Base-by-base conservation (phyloP, 1,284 basidiomycete species). In the Cryptococcus sp. region DNA sequence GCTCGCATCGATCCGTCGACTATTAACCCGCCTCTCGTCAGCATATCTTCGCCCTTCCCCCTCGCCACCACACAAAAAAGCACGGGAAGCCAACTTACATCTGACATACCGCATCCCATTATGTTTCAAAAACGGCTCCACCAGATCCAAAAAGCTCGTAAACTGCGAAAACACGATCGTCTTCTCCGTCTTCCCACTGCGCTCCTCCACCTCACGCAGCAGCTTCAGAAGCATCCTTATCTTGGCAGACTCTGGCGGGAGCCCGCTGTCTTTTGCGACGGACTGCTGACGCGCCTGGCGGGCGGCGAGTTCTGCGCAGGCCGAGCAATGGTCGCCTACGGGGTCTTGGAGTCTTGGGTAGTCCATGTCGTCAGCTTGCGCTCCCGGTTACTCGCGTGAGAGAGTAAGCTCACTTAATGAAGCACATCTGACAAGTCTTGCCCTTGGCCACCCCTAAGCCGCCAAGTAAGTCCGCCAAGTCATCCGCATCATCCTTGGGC, bases 1-100 rank as follows among this genome's bases (percentile, higher is more conserved):
- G 87, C 84, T 12, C 79, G 77, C 89, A 96, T 93, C 0, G 83
- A 84, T 0, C 93, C 93, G 67, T 96, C 91, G 78, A 93, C 91
- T 93, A 50, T 2, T 4, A 3, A 6, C 5, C 18, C 33, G 21
- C 7, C 28, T 4, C n/a, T 50, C 35, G 33, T 40, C 28, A 45
- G 13, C 4, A 20, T 15, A n/a, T n/a, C 39, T 46, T 9, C 37
- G 2, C 8, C n/a, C 36, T 33, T 33, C 28, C 28, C 4, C 28
- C 28, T 33, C 28, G 9, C 9, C 28, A 9, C 28, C 9, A 35
- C 23, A 55, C 60, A 50, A n/a, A n/a, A n/a, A n/a, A n/a, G n/a
- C n/a, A n/a, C n/a, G n/a, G n/a, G n/a, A 28, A 35, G 21, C 8
- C 9, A 8, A 84, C 91, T 79, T 70, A 94, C 92, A 97, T 66